Percentiles rank a stretch among this genome's conserved stretches.
Evolutionary conservation across 495 filamentous ascomycete genomes (phyloP).

Genomic region (Margaritispora aquatica): DNA sequence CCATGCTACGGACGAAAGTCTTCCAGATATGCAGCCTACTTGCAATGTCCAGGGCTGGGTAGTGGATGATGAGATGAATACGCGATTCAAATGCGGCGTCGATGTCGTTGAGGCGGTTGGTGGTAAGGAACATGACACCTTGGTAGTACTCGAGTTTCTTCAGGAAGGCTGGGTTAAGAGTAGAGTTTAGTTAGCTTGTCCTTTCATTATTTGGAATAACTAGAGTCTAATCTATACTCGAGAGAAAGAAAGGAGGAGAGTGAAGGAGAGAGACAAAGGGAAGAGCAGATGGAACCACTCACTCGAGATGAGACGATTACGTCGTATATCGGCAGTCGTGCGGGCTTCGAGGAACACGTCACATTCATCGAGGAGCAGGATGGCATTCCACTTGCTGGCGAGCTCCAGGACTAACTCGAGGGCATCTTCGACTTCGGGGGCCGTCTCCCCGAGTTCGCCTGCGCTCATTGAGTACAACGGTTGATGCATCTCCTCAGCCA

Average conservation of each 20-base stretch:
- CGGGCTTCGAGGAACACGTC: slow-evolving; percentile 30
- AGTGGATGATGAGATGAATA: slow-evolving; percentile 10
- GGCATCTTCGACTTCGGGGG: slow-evolving; percentile 28
- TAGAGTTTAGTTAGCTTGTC: not conserved
- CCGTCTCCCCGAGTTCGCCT: slow-evolving; percentile 10
- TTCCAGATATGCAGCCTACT: not conserved
- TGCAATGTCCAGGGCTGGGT: not conserved
- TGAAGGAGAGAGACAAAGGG: not conserved
- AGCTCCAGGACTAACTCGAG: slow-evolving; percentile 38
- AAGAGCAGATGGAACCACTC: not conserved
- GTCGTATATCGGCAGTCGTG: slow-evolving; percentile 6
- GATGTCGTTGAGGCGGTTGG: slow-evolving; percentile 10
- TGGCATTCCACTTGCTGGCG: slow-evolving; percentile 32
- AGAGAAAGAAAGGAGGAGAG: not conserved
- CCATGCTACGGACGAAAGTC: not conserved
- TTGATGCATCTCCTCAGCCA: slow-evolving; percentile 23
- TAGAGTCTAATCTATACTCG: too few relatives aligned
- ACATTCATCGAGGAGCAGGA: slow-evolving; percentile 36
- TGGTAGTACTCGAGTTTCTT: slow-evolving; percentile 16
- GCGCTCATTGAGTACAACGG: slow-evolving; percentile 14
- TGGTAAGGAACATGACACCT: slow-evolving; percentile 17
- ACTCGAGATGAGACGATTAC: slow-evolving; percentile 14
- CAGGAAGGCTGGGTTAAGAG: slow-evolving; percentile 6
- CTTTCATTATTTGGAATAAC: too few relatives aligned
- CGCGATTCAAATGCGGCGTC: slow-evolving; percentile 12